These are phyloP conservation scores for Camptophora hylomeconis DNA, from an alignment of 2,329 filamentous ascomycete genomes.

Conservation along the genomic window DNA sequence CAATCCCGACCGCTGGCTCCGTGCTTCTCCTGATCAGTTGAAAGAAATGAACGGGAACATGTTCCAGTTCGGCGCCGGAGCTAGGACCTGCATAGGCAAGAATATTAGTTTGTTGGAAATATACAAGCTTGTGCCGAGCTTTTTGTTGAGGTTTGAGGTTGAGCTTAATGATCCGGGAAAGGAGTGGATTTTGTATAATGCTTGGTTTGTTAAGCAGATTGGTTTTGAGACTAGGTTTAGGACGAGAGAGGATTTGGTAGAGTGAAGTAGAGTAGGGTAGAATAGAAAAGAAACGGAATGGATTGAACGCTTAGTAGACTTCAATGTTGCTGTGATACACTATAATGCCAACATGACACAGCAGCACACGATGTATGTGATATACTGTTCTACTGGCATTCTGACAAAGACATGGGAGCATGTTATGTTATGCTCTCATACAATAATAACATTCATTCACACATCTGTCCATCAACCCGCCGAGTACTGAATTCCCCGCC, in stretches of 20 bases:
- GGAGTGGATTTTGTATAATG: slow-evolving; percentile 20
- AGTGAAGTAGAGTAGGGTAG: too few relatives aligned
- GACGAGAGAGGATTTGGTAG: not conserved
- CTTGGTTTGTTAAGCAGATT: slow-evolving; percentile 38
- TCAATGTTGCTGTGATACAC: too few relatives aligned
- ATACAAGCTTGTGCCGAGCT: slow-evolving; percentile 19
- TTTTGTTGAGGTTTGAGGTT: slow-evolving; percentile 16
- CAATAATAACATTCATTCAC: too few relatives aligned
- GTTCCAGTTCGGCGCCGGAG: slow-evolving; percentile 37
- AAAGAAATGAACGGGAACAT: slow-evolving; percentile 35
- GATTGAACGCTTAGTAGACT: too few relatives aligned
- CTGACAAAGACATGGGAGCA: too few relatives aligned
- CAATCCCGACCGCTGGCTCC: slow-evolving; percentile 55
- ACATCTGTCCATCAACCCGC: too few relatives aligned
- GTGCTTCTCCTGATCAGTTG: slow-evolving; percentile 36
- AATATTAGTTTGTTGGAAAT: slow-evolving; percentile 20
- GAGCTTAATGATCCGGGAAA: slow-evolving; percentile 11
- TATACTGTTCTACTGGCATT: too few relatives aligned
- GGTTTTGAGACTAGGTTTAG: slow-evolving; percentile 21
- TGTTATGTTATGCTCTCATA: too few relatives aligned
- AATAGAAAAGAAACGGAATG: too few relatives aligned
- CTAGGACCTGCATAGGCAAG: slow-evolving; percentile 29
- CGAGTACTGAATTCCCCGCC: too few relatives aligned
- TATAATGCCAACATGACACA: too few relatives aligned
- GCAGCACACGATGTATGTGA: too few relatives aligned